Evolutionary conservation across 2,329 filamentous ascomycete species (phyloP).

Genomic region (Colletotrichum siamense): DNA sequence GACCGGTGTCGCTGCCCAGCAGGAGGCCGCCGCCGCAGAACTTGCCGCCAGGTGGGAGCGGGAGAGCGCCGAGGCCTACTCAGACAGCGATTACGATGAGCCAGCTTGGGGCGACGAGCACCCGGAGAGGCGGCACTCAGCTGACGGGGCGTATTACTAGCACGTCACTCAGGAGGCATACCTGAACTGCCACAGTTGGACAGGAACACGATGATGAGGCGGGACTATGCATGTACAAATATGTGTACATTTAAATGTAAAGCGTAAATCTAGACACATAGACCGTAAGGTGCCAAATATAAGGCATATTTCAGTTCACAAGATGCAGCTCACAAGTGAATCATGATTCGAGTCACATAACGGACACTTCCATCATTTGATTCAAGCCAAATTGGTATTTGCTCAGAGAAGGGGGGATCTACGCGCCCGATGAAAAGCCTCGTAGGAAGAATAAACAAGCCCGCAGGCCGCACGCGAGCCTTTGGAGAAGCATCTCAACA

Average conservation of each 20-base stretch:
- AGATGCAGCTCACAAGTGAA: neutral
- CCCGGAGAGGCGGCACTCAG: neutral
- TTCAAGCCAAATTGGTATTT: conserved; percentile 20
- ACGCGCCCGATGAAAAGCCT: conserved; percentile 3
- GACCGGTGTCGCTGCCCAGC: neutral
- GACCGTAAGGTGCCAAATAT: neutral
- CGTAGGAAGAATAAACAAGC: neutral
- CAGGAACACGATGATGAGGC: neutral
- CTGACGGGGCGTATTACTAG: neutral
- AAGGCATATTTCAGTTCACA: neutral
- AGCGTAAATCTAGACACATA: neutral
- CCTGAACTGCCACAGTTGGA: neutral
- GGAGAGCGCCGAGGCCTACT: neutral
- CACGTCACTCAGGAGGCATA: neutral
- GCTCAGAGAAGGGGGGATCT: conserved; percentile 1
- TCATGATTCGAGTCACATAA: neutral
- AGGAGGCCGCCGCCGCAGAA: neutral
- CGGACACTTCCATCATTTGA: neutral
- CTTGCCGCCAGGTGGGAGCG: neutral
- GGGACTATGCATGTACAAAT: neutral
- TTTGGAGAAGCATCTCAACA: conserved; percentile 6
- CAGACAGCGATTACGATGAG: neutral
- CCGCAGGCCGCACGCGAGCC: neutral
- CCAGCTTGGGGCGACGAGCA: neutral
- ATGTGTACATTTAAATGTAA: conserved; percentile 1